Evolutionary conservation across 2,329 filamentous ascomycete species (phyloP), one percentile per base, ranked within the genome.

Genomic region (Pyricularia pennisetigena): DNA sequence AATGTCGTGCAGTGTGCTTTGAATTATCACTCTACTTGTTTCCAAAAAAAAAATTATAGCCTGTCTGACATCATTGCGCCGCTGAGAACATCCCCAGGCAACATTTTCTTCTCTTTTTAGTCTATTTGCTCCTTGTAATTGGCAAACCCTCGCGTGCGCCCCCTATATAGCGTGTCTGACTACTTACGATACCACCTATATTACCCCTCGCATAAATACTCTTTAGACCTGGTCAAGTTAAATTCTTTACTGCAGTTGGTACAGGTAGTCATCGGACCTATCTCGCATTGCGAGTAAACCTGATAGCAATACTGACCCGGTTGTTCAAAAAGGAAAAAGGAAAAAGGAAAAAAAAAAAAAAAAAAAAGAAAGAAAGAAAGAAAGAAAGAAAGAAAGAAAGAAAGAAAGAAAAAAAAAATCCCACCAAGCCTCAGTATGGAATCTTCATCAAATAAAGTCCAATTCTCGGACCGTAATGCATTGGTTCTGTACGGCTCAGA

Each of bases 401-500:
- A 32, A 35, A 35, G 4, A 35, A n/a, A n/a, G n/a, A 32, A 9
- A 9, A 9, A 9, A 32, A 35, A 35, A 16, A 35, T 9, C 41
- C n/a, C 41, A 54, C 41, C 20, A 9, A 54, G 10, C 41, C 41
- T 54, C 41, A 54, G 20, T 54, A 54, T 57, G 41, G 26, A 20
- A 41, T 32, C 32, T 35, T 67, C 49, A 3, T 26, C 30, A 30
- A 23, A 29, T 26, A 23, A 26, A 16, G 41, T n/a, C 26, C 49
- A 59, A 26, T 9, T 28, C 23, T 12, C 14, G n/a, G 35, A 49
- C 24, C 77, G 85, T 72, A 80, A 79, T 69, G 78, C 85, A 66
- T 85, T 97, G 72, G 84, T 99, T 69, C 84, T 97, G 41, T 99
- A 97, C 79, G 95, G 93, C 68, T 96, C 94, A 57, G 95, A 99